phyloP scores from a whole-genome alignment of 108 stramenopile genomes.

The Cyclostephanos tholiformis region DNA sequence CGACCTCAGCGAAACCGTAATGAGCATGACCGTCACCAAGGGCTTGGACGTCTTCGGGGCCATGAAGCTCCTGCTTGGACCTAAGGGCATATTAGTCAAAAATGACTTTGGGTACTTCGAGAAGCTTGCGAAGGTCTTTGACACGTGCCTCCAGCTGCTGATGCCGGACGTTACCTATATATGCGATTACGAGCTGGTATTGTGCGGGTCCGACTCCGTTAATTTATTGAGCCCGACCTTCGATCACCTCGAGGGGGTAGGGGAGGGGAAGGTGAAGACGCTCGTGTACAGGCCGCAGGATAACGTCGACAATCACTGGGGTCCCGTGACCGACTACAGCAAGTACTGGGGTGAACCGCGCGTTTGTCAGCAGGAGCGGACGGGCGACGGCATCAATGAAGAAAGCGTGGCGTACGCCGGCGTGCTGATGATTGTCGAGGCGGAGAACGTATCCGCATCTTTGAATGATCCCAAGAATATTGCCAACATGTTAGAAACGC shows the following conservation, averaged over 20 bases:
- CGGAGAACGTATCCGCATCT: conserved; percentile 54
- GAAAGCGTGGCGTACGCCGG: conserved; percentile 36
- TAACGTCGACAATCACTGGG: conserved; percentile 38
- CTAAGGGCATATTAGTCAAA: conserved; percentile 59
- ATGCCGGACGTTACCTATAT: conserved; percentile 45
- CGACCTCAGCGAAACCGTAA: conserved; percentile 63
- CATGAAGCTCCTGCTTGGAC: conserved; percentile 49
- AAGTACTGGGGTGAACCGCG: conserved; percentile 47
- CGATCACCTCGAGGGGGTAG: conserved; percentile 32
- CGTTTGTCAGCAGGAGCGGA: conserved; percentile 9
- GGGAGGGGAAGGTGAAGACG: conserved; percentile 39
- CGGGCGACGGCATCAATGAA: conserved; percentile 13
- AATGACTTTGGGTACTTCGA: conserved; percentile 58
- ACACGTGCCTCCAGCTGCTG: conserved; percentile 30
- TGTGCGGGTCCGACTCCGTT: conserved; percentile 37
- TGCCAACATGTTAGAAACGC: conserved; percentile 17
- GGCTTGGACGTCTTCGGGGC: conserved; percentile 61
- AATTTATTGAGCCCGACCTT: conserved; percentile 37
- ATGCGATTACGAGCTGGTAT: conserved; percentile 44
- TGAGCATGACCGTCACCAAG: conserved; percentile 58
- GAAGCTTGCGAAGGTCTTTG: conserved; percentile 42
- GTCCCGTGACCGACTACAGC: conserved; percentile 35
- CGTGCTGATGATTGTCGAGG: conserved; percentile 66
- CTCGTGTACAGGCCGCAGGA: conserved; percentile 41
- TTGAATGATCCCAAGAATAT: conserved; percentile 29